These are phyloP conservation scores for Leccinum disarticulatum DNA, from an alignment of 768 basidiomycete species.

Conservation along the genomic window DNA sequence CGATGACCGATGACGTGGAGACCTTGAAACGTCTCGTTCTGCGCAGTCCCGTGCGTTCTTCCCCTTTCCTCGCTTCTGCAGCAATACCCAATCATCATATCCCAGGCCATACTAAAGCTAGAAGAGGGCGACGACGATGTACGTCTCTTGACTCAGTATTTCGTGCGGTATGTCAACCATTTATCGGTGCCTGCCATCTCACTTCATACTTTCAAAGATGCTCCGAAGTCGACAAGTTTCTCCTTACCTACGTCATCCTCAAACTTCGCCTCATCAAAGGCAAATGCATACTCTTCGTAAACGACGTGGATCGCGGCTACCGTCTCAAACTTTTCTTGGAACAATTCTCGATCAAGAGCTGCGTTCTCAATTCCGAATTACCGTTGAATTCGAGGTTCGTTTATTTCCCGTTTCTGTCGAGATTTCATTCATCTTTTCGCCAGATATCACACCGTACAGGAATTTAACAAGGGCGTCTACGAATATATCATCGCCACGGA, in stretches of 20 bases:
- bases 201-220: conserved; percentile 48
- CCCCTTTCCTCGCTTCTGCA: not conserved
- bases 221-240: conserved; percentile 95
- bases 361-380: conserved; percentile 93
- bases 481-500: conserved; percentile 99
- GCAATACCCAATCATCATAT: not conserved
- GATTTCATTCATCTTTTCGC: conserved; percentile 3
- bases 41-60: conserved; percentile 73
- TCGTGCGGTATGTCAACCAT: conserved; percentile 56
- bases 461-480: conserved; percentile 98
- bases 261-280: conserved; percentile 95
- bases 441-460: conserved; percentile 95
- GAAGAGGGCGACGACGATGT: conserved; percentile 87
- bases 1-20: conserved; percentile 95
- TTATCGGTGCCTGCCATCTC: not conserved
- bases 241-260: conserved; percentile 92
- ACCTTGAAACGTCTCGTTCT: conserved; percentile 84
- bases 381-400: conserved; percentile 86
- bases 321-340: conserved; percentile 97
- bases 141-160: conserved; percentile 81
- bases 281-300: conserved; percentile 96
- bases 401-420: not conserved
- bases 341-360: conserved; percentile 94
- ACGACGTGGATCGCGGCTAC: conserved; percentile 92
- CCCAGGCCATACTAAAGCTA: conserved; percentile 77